Evolutionary conservation across 768 basidiomycete genomes (phyloP).

Genomic region (Trametes punicea): DNA sequence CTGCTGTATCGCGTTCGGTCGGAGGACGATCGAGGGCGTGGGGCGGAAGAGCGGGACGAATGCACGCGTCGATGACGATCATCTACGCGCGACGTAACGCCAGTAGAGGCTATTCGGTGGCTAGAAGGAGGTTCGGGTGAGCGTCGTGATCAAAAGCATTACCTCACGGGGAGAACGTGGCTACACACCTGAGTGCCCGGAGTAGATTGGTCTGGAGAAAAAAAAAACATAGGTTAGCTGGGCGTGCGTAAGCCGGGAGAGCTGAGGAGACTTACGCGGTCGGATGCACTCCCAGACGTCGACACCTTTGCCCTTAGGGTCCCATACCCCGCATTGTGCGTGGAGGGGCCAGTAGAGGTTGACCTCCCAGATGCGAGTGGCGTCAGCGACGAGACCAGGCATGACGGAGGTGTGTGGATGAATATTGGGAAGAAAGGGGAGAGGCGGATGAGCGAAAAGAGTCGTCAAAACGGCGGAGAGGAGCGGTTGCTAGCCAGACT

Average conservation of each 20-base stretch:
- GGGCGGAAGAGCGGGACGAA: neutral
- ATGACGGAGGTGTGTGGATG: constrained; percentile 20
- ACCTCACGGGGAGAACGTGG: constrained; percentile 2
- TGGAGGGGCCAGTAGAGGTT: constrained; percentile 62
- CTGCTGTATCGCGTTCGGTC: neutral
- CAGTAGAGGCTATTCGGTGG: constrained; percentile 44
- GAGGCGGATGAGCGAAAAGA: neutral
- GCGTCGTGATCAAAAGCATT: neutral
- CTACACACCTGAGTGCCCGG: constrained; percentile 41
- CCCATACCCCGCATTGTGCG: constrained; percentile 73
- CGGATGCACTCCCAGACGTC: constrained; percentile 75
- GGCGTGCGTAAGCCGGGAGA: constrained; percentile 10
- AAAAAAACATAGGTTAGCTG: neutral
- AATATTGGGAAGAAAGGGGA: neutral
- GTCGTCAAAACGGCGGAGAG: neutral
- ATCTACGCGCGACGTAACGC: constrained; percentile 48
- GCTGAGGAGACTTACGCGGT: constrained; percentile 49
- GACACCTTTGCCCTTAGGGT: constrained; percentile 60
- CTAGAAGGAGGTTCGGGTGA: constrained; percentile 25
- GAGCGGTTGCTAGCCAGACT: constrained; percentile 8
- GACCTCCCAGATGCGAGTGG: constrained; percentile 68
- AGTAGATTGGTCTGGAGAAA: constrained; percentile 54
- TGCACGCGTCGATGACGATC: constrained; percentile 23
- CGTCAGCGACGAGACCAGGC: constrained; percentile 55
- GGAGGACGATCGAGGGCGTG: neutral